Base-by-base conservation (phyloP, 768 basidiomycete species). In the Termitomyces sp. region DNA sequence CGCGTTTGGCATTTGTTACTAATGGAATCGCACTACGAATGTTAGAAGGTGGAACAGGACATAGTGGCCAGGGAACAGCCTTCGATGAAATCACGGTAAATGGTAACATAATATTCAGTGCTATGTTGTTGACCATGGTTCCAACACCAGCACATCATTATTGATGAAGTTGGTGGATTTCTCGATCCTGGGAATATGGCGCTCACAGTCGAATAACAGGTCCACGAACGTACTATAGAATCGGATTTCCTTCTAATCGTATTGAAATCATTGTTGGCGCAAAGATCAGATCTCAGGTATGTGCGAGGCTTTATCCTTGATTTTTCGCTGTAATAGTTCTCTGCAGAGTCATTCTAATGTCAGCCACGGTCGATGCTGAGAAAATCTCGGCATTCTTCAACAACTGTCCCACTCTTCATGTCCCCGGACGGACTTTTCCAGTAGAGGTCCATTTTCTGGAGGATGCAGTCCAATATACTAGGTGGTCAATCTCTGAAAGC, bases 231-330 rank as follows among this genome's bases (percentile, higher is more conserved):
- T 23, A 93, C 88, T 7, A 97, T 99, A 64, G 96, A 99, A 69
- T 95, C 93, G 0, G 96, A 98, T 71, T 99, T 99, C 75, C 81
- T 99, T 35, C 78, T 99, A 35, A 93, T 98, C 64, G 93, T 98
- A 5, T 79, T 99, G 55, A 94, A 93, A 72, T 87, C 90, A 16
- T 75, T 98, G 36, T 72, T 97, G 54, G 73, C 80, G 56, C 83
- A 88, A 62, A 82, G 92, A 28, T 82, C 87, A 51, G 87, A 96
- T 65, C 77, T 99, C n/a, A 95, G 91, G 94, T 90, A 63, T 59
- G 78, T 69, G 40, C 38, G 18, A 13, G 32, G 12, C 41, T 48
- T 49, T 20, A 53, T 20, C 18, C 20, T n/a, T 40, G 16, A 59
- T 35, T 51, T 28, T 44, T 46, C 35, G 43, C 57, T 51, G 62